Conservation (phyloP, 139 green algal species). For the Picochlorum sp. region DNA sequence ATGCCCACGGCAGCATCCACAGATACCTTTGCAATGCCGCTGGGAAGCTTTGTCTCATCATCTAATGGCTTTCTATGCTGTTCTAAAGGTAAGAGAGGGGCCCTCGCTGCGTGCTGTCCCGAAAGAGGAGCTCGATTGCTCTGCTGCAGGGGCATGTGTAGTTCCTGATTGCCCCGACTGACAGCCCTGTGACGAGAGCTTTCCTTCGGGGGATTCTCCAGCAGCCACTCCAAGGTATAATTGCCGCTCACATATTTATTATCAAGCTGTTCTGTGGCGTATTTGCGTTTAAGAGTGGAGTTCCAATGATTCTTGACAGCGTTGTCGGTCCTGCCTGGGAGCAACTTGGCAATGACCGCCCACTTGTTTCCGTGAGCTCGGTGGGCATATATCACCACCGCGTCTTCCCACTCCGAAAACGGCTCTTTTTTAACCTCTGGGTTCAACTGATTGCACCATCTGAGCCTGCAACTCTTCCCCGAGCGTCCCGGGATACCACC, state of each 20-base stretch:
- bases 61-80: not conserved
- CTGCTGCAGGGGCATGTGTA: not conserved
- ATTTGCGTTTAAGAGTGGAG: conserved; percentile 55
- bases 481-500: conserved; percentile 59
- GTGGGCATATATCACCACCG: conserved; percentile 57
- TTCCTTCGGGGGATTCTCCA: conserved; percentile 24
- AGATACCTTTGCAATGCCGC: not conserved
- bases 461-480: conserved; percentile 76
- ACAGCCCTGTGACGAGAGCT: not conserved
- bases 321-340: conserved; percentile 72
- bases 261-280: conserved; percentile 10
- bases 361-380: conserved; percentile 64
- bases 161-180: no score
- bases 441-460: conserved; percentile 81
- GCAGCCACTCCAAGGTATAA: conserved; percentile 28
- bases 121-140: not conserved
- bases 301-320: conserved; percentile 80
- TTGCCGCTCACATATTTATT: conserved; percentile 25
- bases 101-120: not conserved
- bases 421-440: conserved; percentile 64
- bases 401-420: conserved; percentile 66
- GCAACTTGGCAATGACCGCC: conserved; percentile 63
- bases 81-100: not conserved
- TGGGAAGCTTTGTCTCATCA: not conserved
- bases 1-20: conserved; percentile 1